These are phyloP conservation scores for Pseudopithomyces chartarum DNA, from an alignment of 2,329 filamentous ascomycete genomes.

Conservation along the genomic window DNA sequence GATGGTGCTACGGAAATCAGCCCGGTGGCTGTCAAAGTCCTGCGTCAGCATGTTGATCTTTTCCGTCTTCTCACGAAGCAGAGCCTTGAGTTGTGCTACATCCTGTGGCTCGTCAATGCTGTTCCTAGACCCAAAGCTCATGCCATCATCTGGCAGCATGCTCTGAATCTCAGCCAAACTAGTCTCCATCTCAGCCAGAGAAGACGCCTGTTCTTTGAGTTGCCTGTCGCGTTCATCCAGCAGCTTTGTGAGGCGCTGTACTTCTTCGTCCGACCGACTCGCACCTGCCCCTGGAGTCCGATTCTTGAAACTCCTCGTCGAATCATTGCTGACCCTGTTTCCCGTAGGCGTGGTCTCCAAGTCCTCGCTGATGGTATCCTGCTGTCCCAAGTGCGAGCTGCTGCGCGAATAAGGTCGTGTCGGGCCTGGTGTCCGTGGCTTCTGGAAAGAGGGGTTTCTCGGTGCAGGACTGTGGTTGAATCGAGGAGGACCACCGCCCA, in stretches of 20 bases:
- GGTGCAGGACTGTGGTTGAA: slow-evolving; percentile 65
- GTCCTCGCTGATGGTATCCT: slow-evolving; percentile 49
- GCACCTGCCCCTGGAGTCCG: slow-evolving; percentile 46
- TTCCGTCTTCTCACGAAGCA: slow-evolving; percentile 93
- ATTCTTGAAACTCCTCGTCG: slow-evolving; percentile 51
- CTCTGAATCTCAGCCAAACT: slow-evolving; percentile 81
- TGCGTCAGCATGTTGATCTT: slow-evolving; percentile 91
- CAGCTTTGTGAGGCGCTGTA: slow-evolving; percentile 72
- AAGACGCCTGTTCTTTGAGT: slow-evolving; percentile 83
- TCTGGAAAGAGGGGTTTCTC: slow-evolving; percentile 63
- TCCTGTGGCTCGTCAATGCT: slow-evolving; percentile 64
- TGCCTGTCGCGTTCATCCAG: slow-evolving; percentile 85
- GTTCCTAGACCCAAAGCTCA: slow-evolving; percentile 54
- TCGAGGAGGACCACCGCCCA: slow-evolving; percentile 58
- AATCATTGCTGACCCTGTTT: slow-evolving; percentile 59
- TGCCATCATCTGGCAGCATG: slow-evolving; percentile 64
- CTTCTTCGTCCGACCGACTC: slow-evolving; percentile 62
- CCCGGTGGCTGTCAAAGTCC: slow-evolving; percentile 92
- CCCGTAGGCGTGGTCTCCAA: slow-evolving; percentile 55
- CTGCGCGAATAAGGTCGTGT: slow-evolving; percentile 54
- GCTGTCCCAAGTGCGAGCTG: slow-evolving; percentile 52
- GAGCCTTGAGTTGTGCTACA: slow-evolving; percentile 73
- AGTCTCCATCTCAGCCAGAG: slow-evolving; percentile 86
- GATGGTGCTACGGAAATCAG: slow-evolving; percentile 95
- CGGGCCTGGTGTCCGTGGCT: slow-evolving; percentile 48